Percentiles rank a stretch among this genome's conserved stretches.
These are phyloP conservation scores for Penicillium diatomitis DNA, from an alignment of 495 filamentous ascomycete species.

Conservation along the genomic window DNA sequence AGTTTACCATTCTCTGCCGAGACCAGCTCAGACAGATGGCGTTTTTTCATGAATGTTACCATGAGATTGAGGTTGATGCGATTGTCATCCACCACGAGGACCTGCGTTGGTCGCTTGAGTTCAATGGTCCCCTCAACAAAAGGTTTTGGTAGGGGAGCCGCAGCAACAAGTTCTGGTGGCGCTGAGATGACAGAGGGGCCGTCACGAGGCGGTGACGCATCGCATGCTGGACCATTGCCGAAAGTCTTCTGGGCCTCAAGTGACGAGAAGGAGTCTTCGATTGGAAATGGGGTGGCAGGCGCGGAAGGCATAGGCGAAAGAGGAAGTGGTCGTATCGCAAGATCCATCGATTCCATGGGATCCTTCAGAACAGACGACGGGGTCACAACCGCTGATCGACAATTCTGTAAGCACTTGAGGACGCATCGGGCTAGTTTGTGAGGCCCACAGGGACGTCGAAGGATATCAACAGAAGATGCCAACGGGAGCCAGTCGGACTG, in stretches of 20 bases:
- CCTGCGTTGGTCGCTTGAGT: slow-evolving; percentile 12
- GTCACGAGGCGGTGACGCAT: neutral
- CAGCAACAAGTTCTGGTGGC: slow-evolving; percentile 4
- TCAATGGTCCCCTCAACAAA: neutral
- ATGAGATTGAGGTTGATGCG: slow-evolving; percentile 65
- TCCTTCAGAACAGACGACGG: slow-evolving; percentile 5
- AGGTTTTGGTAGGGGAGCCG: slow-evolving; percentile 6
- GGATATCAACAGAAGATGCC: slow-evolving; percentile 31
- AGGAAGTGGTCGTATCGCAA: neutral
- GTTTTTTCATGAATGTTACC: slow-evolving; percentile 49
- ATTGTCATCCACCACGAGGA: slow-evolving; percentile 70
- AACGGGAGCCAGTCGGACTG: slow-evolving; percentile 24
- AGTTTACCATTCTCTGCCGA: slow-evolving; percentile 45
- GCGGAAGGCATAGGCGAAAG: neutral
- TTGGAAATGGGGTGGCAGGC: neutral
- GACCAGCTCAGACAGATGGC: slow-evolving; percentile 28
- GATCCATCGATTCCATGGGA: neutral
- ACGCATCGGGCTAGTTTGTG: slow-evolving; percentile 53
- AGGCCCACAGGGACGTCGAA: slow-evolving; percentile 50
- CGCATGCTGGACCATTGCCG: neutral
- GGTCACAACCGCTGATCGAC: slow-evolving; percentile 7
- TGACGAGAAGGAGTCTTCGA: neutral
- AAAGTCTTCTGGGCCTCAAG: neutral
- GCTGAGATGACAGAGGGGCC: slow-evolving; percentile 4
- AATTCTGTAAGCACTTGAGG: slow-evolving; percentile 24